These are phyloP conservation scores for Casuarina equisetifolia DNA, from an alignment of 306 rosid genomes.

Conservation along the genomic window DNA sequence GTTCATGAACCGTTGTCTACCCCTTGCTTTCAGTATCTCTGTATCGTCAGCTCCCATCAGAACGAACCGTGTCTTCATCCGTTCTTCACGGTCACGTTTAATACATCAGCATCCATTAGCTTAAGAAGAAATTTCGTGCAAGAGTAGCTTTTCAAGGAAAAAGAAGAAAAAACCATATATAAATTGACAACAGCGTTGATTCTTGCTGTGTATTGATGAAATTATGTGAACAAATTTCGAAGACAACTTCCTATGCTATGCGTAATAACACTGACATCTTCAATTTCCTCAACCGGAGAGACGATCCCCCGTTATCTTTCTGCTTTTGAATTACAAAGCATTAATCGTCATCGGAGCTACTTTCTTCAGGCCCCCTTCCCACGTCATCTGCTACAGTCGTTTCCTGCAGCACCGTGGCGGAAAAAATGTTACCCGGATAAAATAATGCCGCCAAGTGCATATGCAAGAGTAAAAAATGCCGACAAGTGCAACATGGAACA, in stretches of 20 bases:
- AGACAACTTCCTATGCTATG: not conserved
- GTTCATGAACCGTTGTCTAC: not conserved
- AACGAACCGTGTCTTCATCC: not conserved
- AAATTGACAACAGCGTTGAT: not conserved
- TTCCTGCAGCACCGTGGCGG: slow-evolving; percentile 43
- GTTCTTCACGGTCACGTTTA: not conserved
- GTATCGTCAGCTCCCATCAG: not conserved
- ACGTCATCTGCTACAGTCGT: slow-evolving; percentile 47
- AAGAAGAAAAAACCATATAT: not conserved
- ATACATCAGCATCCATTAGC: not conserved
- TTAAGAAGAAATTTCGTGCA: not conserved
- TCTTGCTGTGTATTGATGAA: not conserved
- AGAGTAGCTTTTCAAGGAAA: not conserved
- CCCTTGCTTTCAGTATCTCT: not conserved
- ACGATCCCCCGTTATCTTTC: slow-evolving; percentile 3
- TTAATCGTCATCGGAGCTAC: slow-evolving; percentile 75
- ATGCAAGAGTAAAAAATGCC: not conserved
- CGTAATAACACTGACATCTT: slow-evolving; percentile 1
- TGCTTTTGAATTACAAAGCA: slow-evolving; percentile 20
- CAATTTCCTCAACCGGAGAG: not conserved
- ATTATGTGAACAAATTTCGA: not conserved
- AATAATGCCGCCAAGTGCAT: not conserved
- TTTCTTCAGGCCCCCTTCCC: slow-evolving; percentile 51
- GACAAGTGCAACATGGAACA: not conserved
- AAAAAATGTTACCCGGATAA: not conserved